Conservation (phyloP, 257 asterid genomes). For the Nicotiana knightiana region DNA sequence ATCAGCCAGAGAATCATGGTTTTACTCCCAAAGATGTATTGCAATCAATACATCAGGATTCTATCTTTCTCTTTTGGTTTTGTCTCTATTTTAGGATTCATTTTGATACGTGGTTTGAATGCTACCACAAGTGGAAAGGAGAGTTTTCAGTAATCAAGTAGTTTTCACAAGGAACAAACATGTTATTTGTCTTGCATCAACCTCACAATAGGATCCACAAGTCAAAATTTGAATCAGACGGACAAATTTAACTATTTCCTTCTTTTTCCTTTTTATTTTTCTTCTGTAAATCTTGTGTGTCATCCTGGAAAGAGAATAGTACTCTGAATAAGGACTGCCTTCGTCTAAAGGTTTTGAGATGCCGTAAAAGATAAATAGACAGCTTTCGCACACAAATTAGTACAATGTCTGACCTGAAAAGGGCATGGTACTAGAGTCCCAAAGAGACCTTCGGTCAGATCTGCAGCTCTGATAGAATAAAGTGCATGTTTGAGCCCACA, state of each 20-base stretch:
- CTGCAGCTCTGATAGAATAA: conserved; percentile 74
- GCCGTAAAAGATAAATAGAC: neutral
- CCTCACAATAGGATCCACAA: neutral
- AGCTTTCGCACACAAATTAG: neutral
- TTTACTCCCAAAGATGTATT: neutral
- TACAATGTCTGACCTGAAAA: conserved; percentile 46
- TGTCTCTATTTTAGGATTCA: neutral
- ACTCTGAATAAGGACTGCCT: neutral
- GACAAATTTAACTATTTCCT: neutral
- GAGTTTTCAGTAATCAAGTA: neutral
- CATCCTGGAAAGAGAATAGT: neutral
- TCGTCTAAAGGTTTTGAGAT: neutral
- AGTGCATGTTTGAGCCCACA: conserved; percentile 89
- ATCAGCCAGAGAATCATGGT: neutral
- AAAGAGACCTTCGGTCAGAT: conserved; percentile 64
- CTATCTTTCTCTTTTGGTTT: neutral
- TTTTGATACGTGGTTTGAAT: neutral
- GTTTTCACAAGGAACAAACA: neutral
- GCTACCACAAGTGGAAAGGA: neutral
- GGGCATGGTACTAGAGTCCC: conserved; percentile 75
- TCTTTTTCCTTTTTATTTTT: neutral
- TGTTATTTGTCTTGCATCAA: neutral
- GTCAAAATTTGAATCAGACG: neutral
- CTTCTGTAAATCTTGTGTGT: neutral
- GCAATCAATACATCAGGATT: neutral